phyloP scores from a whole-genome alignment of 2,329 filamentous ascomycete genomes.

The Rhexocercosporidium sp. region DNA sequence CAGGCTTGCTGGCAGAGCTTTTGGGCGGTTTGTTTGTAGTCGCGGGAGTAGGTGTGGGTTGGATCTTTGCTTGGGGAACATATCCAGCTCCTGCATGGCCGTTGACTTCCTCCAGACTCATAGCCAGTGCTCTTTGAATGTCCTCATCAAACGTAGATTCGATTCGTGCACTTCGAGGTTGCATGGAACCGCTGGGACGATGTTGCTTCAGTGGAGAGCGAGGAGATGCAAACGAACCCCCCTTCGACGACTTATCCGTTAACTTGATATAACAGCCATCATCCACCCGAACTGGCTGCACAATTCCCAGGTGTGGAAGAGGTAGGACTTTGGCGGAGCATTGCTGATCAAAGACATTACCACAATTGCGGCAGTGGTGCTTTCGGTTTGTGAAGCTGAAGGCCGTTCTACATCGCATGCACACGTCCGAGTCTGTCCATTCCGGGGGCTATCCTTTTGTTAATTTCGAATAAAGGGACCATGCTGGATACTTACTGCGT shows the following conservation, averaged over 20 bases:
- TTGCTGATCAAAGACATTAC: constrained; percentile 94
- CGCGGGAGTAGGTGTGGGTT: constrained; percentile 42
- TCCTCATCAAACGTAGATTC: constrained; percentile 96
- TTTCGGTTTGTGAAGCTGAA: constrained; percentile 99
- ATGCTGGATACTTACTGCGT: constrained; percentile 68
- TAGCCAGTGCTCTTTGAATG: constrained; percentile 88
- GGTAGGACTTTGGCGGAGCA: constrained; percentile 90
- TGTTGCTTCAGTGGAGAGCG: constrained; percentile 57
- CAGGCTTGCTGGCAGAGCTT: constrained; percentile 52
- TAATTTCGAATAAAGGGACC: constrained; percentile 6
- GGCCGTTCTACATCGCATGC: constrained; percentile 93
- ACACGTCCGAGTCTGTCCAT: constrained; percentile 97
- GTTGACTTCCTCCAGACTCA: constrained; percentile 95
- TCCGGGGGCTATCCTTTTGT: constrained; percentile 74
- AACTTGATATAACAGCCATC: constrained; percentile 94
- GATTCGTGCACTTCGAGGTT: constrained; percentile 85
- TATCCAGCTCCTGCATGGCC: constrained; percentile 73
- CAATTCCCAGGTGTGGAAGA: constrained; percentile 89
- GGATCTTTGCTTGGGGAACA: constrained; percentile 64
- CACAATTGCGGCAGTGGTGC: constrained; percentile 97
- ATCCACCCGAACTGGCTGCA: constrained; percentile 90
- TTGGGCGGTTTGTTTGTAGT: constrained; percentile 38
- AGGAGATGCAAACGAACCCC: constrained; percentile 48
- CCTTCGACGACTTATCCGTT: constrained; percentile 71
- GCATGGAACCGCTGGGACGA: constrained; percentile 71